A percentile compares a stretch with the other conserved stretches of the same genome.
Conservation (phyloP, 116 monocot genomes). For the Papilionanthe hybrid region DNA sequence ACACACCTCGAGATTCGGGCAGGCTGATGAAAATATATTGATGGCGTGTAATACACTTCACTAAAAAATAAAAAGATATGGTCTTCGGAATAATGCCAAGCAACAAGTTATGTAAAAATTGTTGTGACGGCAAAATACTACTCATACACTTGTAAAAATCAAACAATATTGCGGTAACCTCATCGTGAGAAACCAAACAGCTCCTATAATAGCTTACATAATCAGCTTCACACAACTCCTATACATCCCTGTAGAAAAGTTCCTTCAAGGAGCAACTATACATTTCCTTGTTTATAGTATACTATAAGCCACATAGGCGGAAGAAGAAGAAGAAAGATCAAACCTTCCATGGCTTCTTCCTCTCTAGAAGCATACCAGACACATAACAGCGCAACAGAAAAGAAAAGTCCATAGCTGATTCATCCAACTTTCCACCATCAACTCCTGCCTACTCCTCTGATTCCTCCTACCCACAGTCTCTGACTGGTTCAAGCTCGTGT, state of each 20-base stretch:
- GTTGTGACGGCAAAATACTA: too few relatives aligned
- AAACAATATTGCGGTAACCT: too few relatives aligned
- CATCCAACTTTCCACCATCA: constrained; percentile 10
- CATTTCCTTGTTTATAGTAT: neutral
- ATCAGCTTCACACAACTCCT: neutral
- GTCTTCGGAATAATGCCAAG: too few relatives aligned
- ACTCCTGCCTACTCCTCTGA: constrained; percentile 7
- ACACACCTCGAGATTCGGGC: too few relatives aligned
- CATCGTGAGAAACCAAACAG: too few relatives aligned
- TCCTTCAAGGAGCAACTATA: neutral
- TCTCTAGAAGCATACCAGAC: constrained; percentile 10
- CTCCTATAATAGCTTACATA: too few relatives aligned
- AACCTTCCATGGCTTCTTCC: neutral
- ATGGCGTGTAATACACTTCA: too few relatives aligned
- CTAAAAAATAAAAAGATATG: too few relatives aligned
- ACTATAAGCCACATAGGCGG: neutral
- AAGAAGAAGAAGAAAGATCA: neutral
- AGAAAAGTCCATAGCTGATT: constrained; percentile 15
- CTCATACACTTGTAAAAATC: too few relatives aligned
- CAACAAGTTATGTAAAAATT: too few relatives aligned
- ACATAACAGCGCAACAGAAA: constrained; percentile 11
- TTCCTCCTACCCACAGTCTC: neutral
- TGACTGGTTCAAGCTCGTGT: neutral
- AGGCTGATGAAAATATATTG: too few relatives aligned
- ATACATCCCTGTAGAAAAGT: neutral